Base-by-base conservation (phyloP, 441 rosid genomes). In the Populus hybrid region DNA sequence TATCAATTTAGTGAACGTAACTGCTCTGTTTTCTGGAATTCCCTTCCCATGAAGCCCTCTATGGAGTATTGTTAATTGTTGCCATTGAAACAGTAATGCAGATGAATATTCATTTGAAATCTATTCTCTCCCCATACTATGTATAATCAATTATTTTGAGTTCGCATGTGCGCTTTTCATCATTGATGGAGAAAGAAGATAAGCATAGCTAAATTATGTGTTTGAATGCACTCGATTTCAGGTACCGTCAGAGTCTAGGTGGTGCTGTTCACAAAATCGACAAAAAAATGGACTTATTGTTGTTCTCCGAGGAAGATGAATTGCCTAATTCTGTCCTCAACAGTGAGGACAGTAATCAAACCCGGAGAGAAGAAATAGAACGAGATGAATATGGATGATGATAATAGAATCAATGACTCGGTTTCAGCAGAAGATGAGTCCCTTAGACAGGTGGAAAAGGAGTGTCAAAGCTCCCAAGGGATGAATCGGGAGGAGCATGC, bases 301-400 rank as follows among this genome's bases (percentile, higher is more conserved):
- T 88, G 81, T 90, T 94, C 72, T 78, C 76, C 71, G 88, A 83
- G 4, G 92, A 90, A 65, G 92, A 90, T 78, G 94, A 91, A 77
- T 73, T 80, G 74, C 89, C 87, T 61, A 84, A 83, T 77, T 77
- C 84, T 69, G 75, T 85, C 67, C 84, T 89, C 85, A 87, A 90
- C 82, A 90, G 92, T 23, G 97, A 94, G 82, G 99, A 87, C 35
- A 91, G 90, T 82, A 85, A 86, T 79, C 91, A 86, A 56, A 84
- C 95, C 53, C 72, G 84, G 86, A 89, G 83, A 82, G 88, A 82
- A 53, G 84, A 74, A 69, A 82, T 66, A 36, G 82, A 33, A 74
- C 81, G 73, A 83, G 83, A 86, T 68, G 79, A 77, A 50, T 23
- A 74, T 67, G 61, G 79, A 83, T 68, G 82, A 79, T 69, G 74